phyloP scores from a whole-genome alignment of 768 basidiomycete species.

The Rhizopogon vinicolor region DNA sequence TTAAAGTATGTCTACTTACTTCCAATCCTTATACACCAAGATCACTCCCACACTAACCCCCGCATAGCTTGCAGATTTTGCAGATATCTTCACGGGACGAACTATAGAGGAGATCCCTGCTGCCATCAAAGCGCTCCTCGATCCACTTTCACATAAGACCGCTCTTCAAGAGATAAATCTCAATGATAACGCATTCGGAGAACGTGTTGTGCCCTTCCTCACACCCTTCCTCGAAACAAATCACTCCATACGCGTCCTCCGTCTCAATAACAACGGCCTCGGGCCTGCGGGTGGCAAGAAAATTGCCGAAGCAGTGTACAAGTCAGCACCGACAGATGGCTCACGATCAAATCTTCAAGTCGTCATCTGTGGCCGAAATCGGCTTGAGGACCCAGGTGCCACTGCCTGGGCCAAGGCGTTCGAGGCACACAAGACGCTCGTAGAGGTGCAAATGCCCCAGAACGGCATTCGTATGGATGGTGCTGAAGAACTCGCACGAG shows the following conservation, averaged over 20 bases:
- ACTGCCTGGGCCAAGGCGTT: constrained; percentile 84
- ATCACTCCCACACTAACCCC: constrained; percentile 3
- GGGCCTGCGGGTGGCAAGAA: constrained; percentile 84
- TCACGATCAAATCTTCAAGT: constrained; percentile 67
- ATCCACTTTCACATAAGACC: constrained; percentile 75
- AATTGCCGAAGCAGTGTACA: constrained; percentile 78
- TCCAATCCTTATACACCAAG: neutral
- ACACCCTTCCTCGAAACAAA: constrained; percentile 86
- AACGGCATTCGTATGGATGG: constrained; percentile 96
- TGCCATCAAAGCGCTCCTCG: constrained; percentile 84
- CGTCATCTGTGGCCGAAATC: constrained; percentile 91
- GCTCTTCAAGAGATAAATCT: constrained; percentile 86
- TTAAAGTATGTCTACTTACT: constrained; percentile 57
- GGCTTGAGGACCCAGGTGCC: constrained; percentile 91
- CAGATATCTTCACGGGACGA: constrained; percentile 97
- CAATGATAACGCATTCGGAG: constrained; percentile 95
- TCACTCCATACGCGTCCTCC: constrained; percentile 76
- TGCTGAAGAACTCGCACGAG: constrained; percentile 71
- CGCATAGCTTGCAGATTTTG: constrained; percentile 84
- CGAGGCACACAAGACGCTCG: constrained; percentile 73
- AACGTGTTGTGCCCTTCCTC: constrained; percentile 90
- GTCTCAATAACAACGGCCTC: constrained; percentile 95
- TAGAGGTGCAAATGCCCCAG: constrained; percentile 92
- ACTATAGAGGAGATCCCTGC: constrained; percentile 92
- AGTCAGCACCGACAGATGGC: constrained; percentile 71